Percentiles rank a stretch among this genome's conserved stretches.
phyloP scores from a whole-genome alignment of 2,329 filamentous ascomycete species.

The Exserohilum turcica region DNA sequence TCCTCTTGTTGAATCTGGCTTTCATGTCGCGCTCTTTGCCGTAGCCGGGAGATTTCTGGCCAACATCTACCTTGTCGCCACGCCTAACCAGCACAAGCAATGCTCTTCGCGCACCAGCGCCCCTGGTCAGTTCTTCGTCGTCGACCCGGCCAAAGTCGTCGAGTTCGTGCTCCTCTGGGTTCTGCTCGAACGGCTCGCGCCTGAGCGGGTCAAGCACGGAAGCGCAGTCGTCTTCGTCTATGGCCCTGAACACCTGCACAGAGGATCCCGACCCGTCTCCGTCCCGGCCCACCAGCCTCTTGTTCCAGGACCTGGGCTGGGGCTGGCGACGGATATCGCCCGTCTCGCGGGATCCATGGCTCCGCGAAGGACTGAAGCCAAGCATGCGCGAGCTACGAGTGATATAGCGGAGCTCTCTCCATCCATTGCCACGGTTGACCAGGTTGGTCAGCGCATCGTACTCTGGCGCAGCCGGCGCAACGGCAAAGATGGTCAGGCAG shows the following conservation, averaged over 20 bases:
- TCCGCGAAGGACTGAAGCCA: slow-evolving; percentile 18
- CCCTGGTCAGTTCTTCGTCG: slow-evolving; percentile 16
- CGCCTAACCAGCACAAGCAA: slow-evolving; percentile 19
- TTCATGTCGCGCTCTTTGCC: slow-evolving; percentile 23
- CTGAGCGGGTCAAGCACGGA: slow-evolving; percentile 13
- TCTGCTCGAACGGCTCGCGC: slow-evolving; percentile 13
- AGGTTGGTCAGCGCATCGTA: slow-evolving; percentile 19
- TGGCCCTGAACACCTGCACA: slow-evolving; percentile 15
- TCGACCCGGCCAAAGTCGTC: slow-evolving; percentile 14
- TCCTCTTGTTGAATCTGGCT: slow-evolving; percentile 17
- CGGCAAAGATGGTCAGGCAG: slow-evolving; percentile 16
- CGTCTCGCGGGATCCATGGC: slow-evolving; percentile 18
- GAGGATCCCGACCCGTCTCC: slow-evolving; percentile 13
- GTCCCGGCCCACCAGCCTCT: slow-evolving; percentile 9
- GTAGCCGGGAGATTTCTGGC: slow-evolving; percentile 15
- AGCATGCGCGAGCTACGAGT: slow-evolving; percentile 20
- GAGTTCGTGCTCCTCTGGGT: slow-evolving; percentile 9
- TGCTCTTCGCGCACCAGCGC: slow-evolving; percentile 12
- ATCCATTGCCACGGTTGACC: slow-evolving; percentile 21
- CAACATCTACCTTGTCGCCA: slow-evolving; percentile 9
- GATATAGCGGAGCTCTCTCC: slow-evolving; percentile 21
- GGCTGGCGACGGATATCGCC: slow-evolving; percentile 18
- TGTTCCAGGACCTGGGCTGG: slow-evolving; percentile 16
- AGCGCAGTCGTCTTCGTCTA: slow-evolving; percentile 10
- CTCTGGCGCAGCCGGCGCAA: slow-evolving; percentile 18